Conservation (phyloP, 257 asterid species). For the Coffea canephora region DNA sequence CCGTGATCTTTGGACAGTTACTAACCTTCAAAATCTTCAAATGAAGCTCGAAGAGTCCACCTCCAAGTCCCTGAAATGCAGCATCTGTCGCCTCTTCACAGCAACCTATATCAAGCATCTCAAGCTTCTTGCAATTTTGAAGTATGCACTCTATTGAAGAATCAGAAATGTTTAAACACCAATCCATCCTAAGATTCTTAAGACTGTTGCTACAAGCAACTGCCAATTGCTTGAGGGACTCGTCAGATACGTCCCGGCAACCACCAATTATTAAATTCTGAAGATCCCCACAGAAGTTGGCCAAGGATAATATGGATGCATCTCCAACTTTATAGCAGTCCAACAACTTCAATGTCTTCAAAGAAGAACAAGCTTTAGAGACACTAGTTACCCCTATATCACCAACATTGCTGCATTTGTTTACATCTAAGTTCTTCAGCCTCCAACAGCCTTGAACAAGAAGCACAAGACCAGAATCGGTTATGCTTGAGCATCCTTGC, state of each 20-base stretch:
- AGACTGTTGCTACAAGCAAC: conserved; percentile 55
- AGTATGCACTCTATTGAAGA: conserved; percentile 52
- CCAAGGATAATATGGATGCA: conserved; percentile 54
- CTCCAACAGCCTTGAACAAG: conserved; percentile 75
- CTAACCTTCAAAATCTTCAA: conserved; percentile 70
- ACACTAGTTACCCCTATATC: conserved; percentile 58
- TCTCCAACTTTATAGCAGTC: conserved; percentile 85
- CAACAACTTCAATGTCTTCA: conserved; percentile 60
- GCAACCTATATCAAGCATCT: conserved; percentile 86
- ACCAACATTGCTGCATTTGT: conserved; percentile 78
- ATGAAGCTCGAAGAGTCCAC: conserved; percentile 36
- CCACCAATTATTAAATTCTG: conserved; percentile 84
- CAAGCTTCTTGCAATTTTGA: conserved; percentile 61
- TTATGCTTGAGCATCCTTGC: conserved; percentile 73
- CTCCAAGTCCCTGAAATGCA: conserved; percentile 67
- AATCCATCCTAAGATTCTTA: conserved; percentile 84
- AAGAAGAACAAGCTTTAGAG: conserved; percentile 61
- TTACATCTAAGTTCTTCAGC: conserved; percentile 64
- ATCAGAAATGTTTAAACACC: conserved; percentile 82
- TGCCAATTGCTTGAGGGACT: conserved; percentile 64
- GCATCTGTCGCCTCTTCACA: conserved; percentile 86
- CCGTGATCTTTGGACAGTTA: conserved; percentile 78
- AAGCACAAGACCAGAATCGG: conserved; percentile 67
- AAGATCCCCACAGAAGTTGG: conserved; percentile 57
- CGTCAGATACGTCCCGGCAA: conserved; percentile 65